Evolutionary conservation across 306 rosid genomes (phyloP).

Genomic region (Cucumis cinereus): DNA sequence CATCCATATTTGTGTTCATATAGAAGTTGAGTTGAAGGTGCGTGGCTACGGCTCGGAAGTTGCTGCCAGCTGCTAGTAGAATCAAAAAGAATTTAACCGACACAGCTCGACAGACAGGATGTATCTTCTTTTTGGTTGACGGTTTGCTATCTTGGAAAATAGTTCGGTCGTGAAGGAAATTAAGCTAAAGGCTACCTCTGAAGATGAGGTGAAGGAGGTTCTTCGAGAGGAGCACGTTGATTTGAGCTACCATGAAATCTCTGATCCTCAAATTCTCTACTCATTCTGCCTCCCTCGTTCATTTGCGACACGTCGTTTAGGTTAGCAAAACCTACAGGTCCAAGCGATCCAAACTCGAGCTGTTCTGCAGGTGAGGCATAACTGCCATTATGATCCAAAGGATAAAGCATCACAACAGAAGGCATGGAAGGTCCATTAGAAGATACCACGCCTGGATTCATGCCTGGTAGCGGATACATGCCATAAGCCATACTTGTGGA

Average conservation of each 20-base stretch:
- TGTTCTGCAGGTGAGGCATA: constrained; percentile 51
- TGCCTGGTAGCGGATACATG: constrained; percentile 58
- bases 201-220: constrained; percentile 72
- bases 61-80: constrained; percentile 1
- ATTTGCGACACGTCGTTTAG: constrained; percentile 46
- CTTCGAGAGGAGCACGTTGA: constrained; percentile 70
- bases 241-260: constrained; percentile 54
- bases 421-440: constrained; percentile 71
- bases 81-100: not conserved
- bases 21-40: not conserved
- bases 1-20: not conserved
- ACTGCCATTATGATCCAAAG: constrained; percentile 57
- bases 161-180: constrained; percentile 2
- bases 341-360: constrained; percentile 85
- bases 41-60: not conserved
- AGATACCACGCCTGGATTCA: constrained; percentile 55
- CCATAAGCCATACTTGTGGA: constrained; percentile 58
- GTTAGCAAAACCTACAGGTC: constrained; percentile 61
- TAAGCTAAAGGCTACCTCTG: constrained; percentile 41
- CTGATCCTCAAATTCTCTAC: constrained; percentile 61
- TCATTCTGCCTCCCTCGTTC: constrained; percentile 43
- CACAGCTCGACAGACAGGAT: not conserved
- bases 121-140: not conserved
- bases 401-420: constrained; percentile 76
- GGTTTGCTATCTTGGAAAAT: constrained; percentile 2